Evolutionary conservation across 331 rosid genomes (phyloP).

Genomic region (Rhamnella rubrinervis): DNA sequence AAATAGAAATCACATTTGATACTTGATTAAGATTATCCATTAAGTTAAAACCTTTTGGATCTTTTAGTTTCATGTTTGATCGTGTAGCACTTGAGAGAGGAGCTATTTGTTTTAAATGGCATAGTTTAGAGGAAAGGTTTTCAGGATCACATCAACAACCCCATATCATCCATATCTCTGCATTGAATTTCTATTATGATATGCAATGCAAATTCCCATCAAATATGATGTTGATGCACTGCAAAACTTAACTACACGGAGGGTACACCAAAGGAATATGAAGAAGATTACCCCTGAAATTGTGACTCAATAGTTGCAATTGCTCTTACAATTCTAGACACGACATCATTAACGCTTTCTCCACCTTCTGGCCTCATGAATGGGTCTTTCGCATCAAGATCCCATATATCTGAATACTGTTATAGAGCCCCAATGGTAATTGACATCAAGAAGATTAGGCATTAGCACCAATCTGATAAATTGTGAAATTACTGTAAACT

Average conservation of each 20-base stretch:
- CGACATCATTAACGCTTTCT: constrained; percentile 89
- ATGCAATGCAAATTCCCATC: not conserved
- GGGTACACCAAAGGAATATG: not conserved
- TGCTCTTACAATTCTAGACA: constrained; percentile 62
- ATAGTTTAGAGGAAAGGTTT: not conserved
- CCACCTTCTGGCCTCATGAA: constrained; percentile 75
- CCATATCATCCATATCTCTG: not conserved
- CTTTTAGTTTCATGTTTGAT: not conserved
- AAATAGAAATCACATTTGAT: too few relatives aligned
- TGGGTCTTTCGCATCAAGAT: constrained; percentile 71
- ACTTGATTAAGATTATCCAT: too few relatives aligned
- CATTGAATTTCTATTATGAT: not conserved
- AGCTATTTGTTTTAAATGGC: not conserved
- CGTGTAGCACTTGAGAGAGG: not conserved
- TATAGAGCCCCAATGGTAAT: constrained; percentile 10
- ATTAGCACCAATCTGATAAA: not conserved
- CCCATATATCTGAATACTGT: constrained; percentile 78
- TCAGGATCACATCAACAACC: not conserved
- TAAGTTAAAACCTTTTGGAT: not conserved
- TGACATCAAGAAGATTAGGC: constrained; percentile 14
- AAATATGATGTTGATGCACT: not conserved
- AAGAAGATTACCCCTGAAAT: constrained; percentile 59
- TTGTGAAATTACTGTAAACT: not conserved
- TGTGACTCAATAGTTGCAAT: constrained; percentile 57
- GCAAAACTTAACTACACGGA: not conserved